Evolutionary conservation across 768 basidiomycete genomes (phyloP).

Genomic region (Hirschioporus abietinus): DNA sequence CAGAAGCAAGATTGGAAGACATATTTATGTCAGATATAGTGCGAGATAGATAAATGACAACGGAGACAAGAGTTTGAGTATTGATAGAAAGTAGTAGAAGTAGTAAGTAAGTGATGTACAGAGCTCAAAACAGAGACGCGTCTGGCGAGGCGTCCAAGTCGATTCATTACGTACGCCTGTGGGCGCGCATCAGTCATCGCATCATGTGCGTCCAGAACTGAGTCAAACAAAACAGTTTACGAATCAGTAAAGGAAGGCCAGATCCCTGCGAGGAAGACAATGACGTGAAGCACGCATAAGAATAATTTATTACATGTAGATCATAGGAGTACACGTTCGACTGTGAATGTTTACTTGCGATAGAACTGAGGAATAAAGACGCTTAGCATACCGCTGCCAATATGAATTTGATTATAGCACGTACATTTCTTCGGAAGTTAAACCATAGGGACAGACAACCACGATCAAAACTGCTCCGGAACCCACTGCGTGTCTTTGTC

Average conservation of each 20-base stretch:
- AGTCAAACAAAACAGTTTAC: too few relatives aligned
- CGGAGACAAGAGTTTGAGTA: not conserved
- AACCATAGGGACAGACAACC: slow-evolving; percentile 96
- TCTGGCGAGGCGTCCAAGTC: not conserved
- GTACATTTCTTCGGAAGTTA: slow-evolving; percentile 89
- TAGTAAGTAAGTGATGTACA: not conserved
- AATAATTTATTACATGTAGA: not conserved
- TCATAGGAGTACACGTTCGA: not conserved
- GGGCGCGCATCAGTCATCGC: too few relatives aligned
- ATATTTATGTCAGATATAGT: slow-evolving; percentile 21
- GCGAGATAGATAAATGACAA: not conserved
- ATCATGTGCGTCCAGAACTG: too few relatives aligned
- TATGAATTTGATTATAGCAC: slow-evolving; percentile 26
- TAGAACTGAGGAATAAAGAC: slow-evolving; percentile 54
- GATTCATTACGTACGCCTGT: not conserved
- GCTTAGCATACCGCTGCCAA: slow-evolving; percentile 15
- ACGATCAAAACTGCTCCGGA: slow-evolving; percentile 94
- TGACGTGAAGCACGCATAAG: not conserved
- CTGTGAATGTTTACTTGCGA: slow-evolving; percentile 51
- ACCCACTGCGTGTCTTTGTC: slow-evolving; percentile 56
- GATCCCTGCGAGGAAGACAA: too few relatives aligned
- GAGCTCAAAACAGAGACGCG: not conserved
- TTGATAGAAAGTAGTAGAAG: not conserved
- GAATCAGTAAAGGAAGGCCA: too few relatives aligned
- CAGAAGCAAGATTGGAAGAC: slow-evolving; percentile 34